Base-by-base conservation (phyloP, 176 grass and related monocot species). In the Stipa capillata region DNA sequence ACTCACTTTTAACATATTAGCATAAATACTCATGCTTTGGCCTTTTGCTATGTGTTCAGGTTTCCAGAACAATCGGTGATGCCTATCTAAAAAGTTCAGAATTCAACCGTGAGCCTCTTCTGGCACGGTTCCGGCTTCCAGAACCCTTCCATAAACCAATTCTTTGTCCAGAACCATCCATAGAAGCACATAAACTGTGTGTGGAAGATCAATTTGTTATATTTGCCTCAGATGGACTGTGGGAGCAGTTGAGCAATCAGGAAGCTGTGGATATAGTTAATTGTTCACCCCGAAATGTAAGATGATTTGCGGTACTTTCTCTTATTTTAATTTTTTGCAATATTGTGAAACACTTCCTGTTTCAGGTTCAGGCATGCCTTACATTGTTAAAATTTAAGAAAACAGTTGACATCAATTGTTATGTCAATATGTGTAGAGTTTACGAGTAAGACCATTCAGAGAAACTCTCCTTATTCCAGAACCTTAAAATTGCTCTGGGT, bases 201-300 rank as follows among this genome's bases (percentile, higher is more conserved):
- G 57, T 82, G 9, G 82, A 82, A 16, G 89, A 91, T 36, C 86
- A 80, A 47, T 91, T 91, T 39, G 70, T 88, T 42, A 91, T 91
- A 82, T 88, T 91, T 73, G 89, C 85, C 1, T 91, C 85, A 20
- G 82, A 88, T 82, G 89, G 89, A 21, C 48, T 91, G 15, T 91
- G 89, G 89, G 85, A 79, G 14, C 80, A 85, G 34, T 41, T 91
- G 62, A 81, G 55, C 45, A 88, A 88, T 68, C 70, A 79, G 68
- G 77, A 88, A 66, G 89, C 73, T 53, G 85, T 85, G 25, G 48
- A 76, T 60, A 72, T 85, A 54, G 82, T 91, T 49, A 56, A 85
- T 16, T 47, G n/a, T 27, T 69, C 49, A n/a, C 71, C 85, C 28
- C 65, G 82, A 31, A 49, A 74, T 59, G 89, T 91, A 79, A 88